phyloP scores from a whole-genome alignment of 2,329 filamentous ascomycete species.

The Ophiocordyceps australis region DNA sequence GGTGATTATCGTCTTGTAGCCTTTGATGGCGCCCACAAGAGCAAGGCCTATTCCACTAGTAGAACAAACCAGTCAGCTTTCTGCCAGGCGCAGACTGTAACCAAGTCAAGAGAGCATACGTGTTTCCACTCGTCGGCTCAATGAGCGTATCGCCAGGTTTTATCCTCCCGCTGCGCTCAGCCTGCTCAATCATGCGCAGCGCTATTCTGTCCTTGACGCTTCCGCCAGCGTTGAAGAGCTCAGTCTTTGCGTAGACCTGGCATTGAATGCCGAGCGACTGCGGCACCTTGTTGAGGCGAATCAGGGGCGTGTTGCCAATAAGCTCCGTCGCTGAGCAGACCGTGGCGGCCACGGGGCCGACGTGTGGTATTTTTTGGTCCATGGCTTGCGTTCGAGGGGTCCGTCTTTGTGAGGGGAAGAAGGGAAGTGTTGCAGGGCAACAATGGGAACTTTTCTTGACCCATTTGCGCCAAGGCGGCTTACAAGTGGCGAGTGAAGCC shows the following conservation, averaged over 20 bases:
- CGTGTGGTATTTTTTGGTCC: too few relatives aligned
- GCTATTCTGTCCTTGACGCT: constrained; percentile 94
- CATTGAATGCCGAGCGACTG: constrained; percentile 79
- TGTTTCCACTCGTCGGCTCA: constrained; percentile 95
- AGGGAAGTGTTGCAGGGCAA: too few relatives aligned
- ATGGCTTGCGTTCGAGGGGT: too few relatives aligned
- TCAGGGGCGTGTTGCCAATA: constrained; percentile 91
- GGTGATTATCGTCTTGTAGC: constrained; percentile 97
- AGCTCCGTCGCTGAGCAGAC: constrained; percentile 58
- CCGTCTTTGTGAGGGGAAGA: too few relatives aligned
- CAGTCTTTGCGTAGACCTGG: constrained; percentile 78
- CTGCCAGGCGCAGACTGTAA: too few relatives aligned
- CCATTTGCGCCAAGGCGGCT: too few relatives aligned
- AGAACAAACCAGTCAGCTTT: neutral
- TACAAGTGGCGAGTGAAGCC: too few relatives aligned
- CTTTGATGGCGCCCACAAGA: constrained; percentile 86
- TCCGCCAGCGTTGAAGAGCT: constrained; percentile 86
- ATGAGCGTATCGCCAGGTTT: constrained; percentile 95
- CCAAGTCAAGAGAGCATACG: too few relatives aligned
- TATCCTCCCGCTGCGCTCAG: constrained; percentile 79
- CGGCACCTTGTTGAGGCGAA: constrained; percentile 83
- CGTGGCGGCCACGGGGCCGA: constrained; percentile 14
- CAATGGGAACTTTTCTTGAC: too few relatives aligned
- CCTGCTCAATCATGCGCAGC: constrained; percentile 91
- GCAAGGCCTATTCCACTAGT: constrained; percentile 72